Percentiles rank a stretch among this genome's conserved stretches.
Evolutionary conservation across 331 rosid species (phyloP).

Genomic region (Saraca asoca): DNA sequence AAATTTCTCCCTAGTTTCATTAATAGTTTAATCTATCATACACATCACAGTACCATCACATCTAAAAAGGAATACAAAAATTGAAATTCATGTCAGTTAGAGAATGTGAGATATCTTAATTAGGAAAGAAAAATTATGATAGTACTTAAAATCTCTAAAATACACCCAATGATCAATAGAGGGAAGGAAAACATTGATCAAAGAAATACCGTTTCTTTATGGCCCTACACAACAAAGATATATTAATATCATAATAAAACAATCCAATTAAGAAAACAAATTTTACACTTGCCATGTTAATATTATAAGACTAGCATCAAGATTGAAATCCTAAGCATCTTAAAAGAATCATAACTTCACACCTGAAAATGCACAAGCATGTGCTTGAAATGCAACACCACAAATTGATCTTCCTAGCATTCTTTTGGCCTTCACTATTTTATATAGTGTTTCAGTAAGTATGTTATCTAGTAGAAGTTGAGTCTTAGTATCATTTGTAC

Average conservation of each 20-base stretch:
- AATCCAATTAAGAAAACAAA: too few relatives aligned
- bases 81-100: slow-evolving; percentile 40
- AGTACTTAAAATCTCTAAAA: slow-evolving; percentile 66
- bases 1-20: too few relatives aligned
- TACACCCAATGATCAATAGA: slow-evolving; percentile 53
- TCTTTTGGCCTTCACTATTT: slow-evolving; percentile 52
- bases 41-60: too few relatives aligned
- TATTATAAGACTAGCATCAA: too few relatives aligned
- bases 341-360: slow-evolving; percentile 28
- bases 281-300: too few relatives aligned
- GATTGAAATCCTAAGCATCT: slow-evolving; percentile 11
- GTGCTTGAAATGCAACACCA: slow-evolving; percentile 77
- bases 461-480: slow-evolving; percentile 40
- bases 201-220: slow-evolving; percentile 55
- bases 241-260: slow-evolving; percentile 30
- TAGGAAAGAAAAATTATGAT: slow-evolving; percentile 13
- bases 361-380: slow-evolving; percentile 67
- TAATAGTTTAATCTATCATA: too few relatives aligned
- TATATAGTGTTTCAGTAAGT: slow-evolving; percentile 56
- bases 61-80: too few relatives aligned
- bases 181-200: slow-evolving; percentile 59
- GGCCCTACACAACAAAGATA: slow-evolving; percentile 49
- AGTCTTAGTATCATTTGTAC: slow-evolving; percentile 31
- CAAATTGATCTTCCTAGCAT: slow-evolving; percentile 44
- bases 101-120: slow-evolving; percentile 20